Evolutionary conservation across 805 yeast species (phyloP), one percentile per base, ranked within the genome.

Genomic region (Saturnispora gosingensis): DNA sequence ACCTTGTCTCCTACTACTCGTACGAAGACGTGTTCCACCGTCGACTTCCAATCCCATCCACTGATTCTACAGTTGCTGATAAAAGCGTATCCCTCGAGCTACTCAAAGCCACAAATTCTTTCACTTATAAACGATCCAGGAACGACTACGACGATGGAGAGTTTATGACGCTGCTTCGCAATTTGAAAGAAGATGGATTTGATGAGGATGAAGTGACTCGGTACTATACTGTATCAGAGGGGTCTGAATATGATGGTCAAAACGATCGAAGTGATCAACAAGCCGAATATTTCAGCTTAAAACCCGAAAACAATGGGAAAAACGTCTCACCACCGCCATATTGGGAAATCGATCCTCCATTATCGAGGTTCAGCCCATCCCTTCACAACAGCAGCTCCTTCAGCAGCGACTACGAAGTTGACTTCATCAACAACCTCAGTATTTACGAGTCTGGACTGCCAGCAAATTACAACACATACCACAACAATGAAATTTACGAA

Each of bases 1-100:
- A 91, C 61, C 67, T 90, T 51, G 80, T 90, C 3, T 81, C 90
- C 8, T 90, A 90, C 66, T 90, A 88, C 63, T 71, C 77, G 30
- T 83, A 88, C 0, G 78, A 78, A 20, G 96, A 90, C 64, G 93
- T 88, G 4, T 61, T 78, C 48, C 69, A 71, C 34, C 81, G 82
- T 5, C 70, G 24, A 16, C 42, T 38, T 13, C 24, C 22, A 5
- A 20, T 38, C 10, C 42, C 42, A 18, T 38, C 42, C 15, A 38
- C 20, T 7, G 42, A 38, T 18, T 7, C 42, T 4, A 18, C 7
- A 7, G 22, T 38, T 11, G 13, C 22, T 8, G 42, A 18, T 18
- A 38, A 38, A 11, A 7, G 9, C 8, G 22, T 38, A 18, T 38
- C 42, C 10, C 22, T 38, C 2, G 42, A 38, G 22, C 18, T 16